Evolutionary conservation across 495 filamentous ascomycete species (phyloP), one percentile per base, ranked within the genome.

Genomic region (Daldinia loculata): DNA sequence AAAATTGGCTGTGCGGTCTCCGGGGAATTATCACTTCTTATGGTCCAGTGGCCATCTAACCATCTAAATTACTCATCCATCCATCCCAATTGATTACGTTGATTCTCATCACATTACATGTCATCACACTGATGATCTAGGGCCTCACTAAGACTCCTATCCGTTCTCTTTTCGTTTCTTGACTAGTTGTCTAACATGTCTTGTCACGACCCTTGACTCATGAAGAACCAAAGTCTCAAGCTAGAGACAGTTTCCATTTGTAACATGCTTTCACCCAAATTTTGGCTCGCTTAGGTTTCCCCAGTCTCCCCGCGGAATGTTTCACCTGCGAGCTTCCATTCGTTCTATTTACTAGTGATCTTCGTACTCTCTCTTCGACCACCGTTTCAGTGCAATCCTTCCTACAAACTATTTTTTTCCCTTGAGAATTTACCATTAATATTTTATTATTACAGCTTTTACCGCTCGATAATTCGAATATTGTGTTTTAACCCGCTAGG

Each of bases 241-340:
- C 62, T 34, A 69, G 70, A 65, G 26, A 62, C 43, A 53, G 14
- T 53, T 66, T 39, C 58, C 57, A 59, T 63, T 63, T 68, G 65
- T 69, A 69, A 50, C 64, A 27, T 59, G 38, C 24, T 7, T 55
- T 29, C 43, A 53, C 38, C n/a, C 63, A 36, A 24, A 61, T 52
- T 56, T 62, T 63, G 66, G 58, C 66, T 66, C 41, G 41, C 56
- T 48, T 39, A 65, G 53, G 41, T 69, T 66, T 72, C 70, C 63
- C 70, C 65, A 72, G 70, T 69, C 65, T 61, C 53, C 63, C 58
- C 48, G 26, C 61, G 70, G 70, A 73, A 73, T 73, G 70, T 73
- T 73, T 73, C 70, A 69, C 66, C 32, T 73, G 62, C 66, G 62
- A 63, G 66, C 57, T 73, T 36, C 57, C 70, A 69, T 66, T 63